Percentiles rank a stretch among this genome's conserved stretches.
These are phyloP conservation scores for Gossypium laxum DNA, from an alignment of 441 rosid genomes.

Conservation along the genomic window DNA sequence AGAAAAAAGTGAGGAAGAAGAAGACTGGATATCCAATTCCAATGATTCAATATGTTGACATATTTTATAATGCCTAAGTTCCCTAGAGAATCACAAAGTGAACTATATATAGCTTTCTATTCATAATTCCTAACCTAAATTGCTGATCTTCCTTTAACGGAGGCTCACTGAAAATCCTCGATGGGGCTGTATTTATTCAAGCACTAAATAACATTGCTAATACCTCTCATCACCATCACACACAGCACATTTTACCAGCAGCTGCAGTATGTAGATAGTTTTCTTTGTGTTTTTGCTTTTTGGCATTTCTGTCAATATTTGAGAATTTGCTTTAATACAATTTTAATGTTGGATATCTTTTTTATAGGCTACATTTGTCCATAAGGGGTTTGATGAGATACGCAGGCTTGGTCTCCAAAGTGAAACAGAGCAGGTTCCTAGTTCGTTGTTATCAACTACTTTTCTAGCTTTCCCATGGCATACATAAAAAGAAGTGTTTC, in stretches of 20 bases:
- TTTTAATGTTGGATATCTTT: background rate
- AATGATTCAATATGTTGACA: background rate
- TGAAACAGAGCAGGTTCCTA: conserved; percentile 80
- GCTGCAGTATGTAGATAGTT: background rate
- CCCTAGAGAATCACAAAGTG: background rate
- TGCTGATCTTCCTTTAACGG: background rate
- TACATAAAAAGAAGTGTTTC: conserved; percentile 1
- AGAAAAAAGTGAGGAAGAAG: background rate
- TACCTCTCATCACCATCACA: background rate
- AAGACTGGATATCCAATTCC: background rate
- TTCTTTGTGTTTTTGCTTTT: conserved; percentile 7
- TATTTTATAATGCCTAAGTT: background rate
- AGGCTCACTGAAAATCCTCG: background rate
- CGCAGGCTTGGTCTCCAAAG: conserved; percentile 82
- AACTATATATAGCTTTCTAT: background rate
- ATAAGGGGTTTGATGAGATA: conserved; percentile 92
- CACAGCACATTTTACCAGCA: background rate
- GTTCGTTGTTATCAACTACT: background rate
- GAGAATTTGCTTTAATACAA: conserved; percentile 15
- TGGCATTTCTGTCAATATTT: conserved; percentile 16
- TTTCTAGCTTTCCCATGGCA: conserved; percentile 11
- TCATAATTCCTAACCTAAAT: conserved; percentile 5
- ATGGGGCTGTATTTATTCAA: background rate
- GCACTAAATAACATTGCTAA: background rate
- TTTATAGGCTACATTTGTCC: conserved; percentile 62